Percentiles rank a stretch among this genome's conserved stretches.
These are phyloP conservation scores for Diplocarpon mali DNA, from an alignment of 2,329 filamentous ascomycete genomes.

Conservation along the genomic window DNA sequence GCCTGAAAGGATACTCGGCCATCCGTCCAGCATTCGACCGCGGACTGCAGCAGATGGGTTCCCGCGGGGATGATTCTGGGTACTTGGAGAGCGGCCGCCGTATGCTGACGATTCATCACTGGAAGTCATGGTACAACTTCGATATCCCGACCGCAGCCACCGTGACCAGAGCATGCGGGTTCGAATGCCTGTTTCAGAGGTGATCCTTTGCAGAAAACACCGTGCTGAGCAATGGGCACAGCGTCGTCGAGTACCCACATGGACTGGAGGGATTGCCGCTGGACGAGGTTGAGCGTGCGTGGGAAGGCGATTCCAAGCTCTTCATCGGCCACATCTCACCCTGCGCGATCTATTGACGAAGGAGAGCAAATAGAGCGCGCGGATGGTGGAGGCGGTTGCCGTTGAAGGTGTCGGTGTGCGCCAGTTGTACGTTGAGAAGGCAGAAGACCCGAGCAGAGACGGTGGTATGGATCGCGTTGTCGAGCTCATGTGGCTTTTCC, in stretches of 20 bases:
- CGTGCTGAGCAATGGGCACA: conserved; percentile 34
- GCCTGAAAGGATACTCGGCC: conserved; percentile 13
- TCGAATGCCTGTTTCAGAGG: conserved; percentile 31
- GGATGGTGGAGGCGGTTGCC: conserved; percentile 10
- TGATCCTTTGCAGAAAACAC: conserved; percentile 32
- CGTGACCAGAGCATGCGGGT: conserved; percentile 16
- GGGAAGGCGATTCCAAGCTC: conserved; percentile 33
- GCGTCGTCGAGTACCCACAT: conserved; percentile 17
- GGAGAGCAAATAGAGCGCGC: conserved; percentile 35
- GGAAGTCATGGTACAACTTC: conserved; percentile 19
- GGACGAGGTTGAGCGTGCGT: conserved; percentile 30
- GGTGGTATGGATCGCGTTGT: conserved; percentile 14
- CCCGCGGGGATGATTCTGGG: conserved; percentile 16
- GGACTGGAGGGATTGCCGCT: conserved; percentile 15
- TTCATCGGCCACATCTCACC: conserved; percentile 36
- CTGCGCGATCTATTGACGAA: conserved; percentile 38
- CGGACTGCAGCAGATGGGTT: conserved; percentile 22
- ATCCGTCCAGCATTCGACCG: conserved; percentile 16
- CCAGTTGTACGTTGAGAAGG: conserved; percentile 17
- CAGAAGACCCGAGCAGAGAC: not conserved
- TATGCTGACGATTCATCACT: conserved; percentile 22
- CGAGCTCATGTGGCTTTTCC: conserved; percentile 19
- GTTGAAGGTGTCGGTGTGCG: conserved; percentile 13
- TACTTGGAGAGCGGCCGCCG: conserved; percentile 20
- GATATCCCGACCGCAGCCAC: conserved; percentile 10